phyloP scores from a whole-genome alignment of 1,284 basidiomycete genomes.

The Cutaneotrichosporon curvatum region DNA sequence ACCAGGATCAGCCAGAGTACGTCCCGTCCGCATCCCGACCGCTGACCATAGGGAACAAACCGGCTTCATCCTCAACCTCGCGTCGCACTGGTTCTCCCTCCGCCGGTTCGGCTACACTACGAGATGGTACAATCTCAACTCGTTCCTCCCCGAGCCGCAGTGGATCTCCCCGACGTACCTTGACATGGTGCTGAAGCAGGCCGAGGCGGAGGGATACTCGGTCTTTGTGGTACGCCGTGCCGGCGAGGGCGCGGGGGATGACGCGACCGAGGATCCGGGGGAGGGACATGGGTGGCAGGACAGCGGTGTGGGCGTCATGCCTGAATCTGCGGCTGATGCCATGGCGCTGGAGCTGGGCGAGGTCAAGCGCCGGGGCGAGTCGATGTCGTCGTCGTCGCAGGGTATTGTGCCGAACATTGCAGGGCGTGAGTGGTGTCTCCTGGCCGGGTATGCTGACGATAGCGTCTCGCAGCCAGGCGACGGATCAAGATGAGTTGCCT shows the following conservation, averaged over 20 bases:
- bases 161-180: conserved; percentile 80
- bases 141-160: conserved; percentile 62
- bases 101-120: conserved; percentile 60
- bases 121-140: conserved; percentile 89
- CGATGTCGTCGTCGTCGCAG: not conserved
- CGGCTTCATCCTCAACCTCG: conserved; percentile 80
- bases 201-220: conserved; percentile 82
- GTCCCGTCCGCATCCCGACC: conserved; percentile 20
- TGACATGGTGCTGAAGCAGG: conserved; percentile 76
- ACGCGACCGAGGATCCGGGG: conserved; percentile 8
- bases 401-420: not conserved
- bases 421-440: conserved; percentile 13
- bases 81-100: conserved; percentile 82
- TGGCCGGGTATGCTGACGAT: not conserved
- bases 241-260: conserved; percentile 18
- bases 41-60: conserved; percentile 58
- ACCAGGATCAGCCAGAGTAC: conserved; percentile 71
- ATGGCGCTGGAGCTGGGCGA: conserved; percentile 39
- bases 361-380: conserved; percentile 22
- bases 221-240: conserved; percentile 64
- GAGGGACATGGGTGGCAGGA: conserved; percentile 39
- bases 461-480: conserved; percentile 18
- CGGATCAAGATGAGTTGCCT: conserved; percentile 14
- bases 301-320: conserved; percentile 36
- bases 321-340: conserved; percentile 39